These are phyloP conservation scores for Pugionium cornutum DNA, from an alignment of 345 rosid genomes.

Conservation along the genomic window DNA sequence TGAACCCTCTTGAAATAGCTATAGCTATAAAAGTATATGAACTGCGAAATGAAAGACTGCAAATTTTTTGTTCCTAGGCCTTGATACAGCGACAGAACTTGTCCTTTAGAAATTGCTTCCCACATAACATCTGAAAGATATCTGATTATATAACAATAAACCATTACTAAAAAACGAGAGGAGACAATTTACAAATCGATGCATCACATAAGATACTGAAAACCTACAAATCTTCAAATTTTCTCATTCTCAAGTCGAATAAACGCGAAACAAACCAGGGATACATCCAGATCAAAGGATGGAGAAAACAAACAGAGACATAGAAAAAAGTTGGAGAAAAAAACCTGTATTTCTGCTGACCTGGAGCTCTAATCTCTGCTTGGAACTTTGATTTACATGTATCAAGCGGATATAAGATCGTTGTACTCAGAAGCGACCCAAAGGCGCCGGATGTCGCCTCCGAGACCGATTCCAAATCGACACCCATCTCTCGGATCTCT, in stretches of 20 bases:
- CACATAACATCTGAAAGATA: constrained; percentile 80
- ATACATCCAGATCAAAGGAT: not conserved
- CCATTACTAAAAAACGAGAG: not conserved
- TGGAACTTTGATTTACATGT: constrained; percentile 94
- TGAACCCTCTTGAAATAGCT: constrained; percentile 86
- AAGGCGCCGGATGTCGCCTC: constrained; percentile 98
- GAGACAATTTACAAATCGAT: no score
- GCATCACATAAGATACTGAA: no score
- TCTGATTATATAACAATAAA: constrained; percentile 49
- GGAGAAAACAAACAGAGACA: no score
- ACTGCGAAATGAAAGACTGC: constrained; percentile 81
- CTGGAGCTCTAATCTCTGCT: constrained; percentile 72
- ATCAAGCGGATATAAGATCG: constrained; percentile 92
- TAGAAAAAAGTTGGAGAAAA: no score
- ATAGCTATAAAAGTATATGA: constrained; percentile 83
- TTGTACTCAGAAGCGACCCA: constrained; percentile 92
- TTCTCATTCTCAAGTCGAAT: no score
- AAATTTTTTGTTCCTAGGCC: constrained; percentile 93
- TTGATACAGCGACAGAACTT: constrained; percentile 76
- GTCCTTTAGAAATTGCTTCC: constrained; percentile 83
- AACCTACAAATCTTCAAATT: no score
- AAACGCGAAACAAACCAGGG: not conserved
- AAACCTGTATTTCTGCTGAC: constrained; percentile 83
- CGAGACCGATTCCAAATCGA: constrained; percentile 71
- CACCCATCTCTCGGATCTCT: constrained; percentile 44